Evolutionary conservation across 441 rosid genomes (phyloP).

Genomic region (Mallotus japonicus): DNA sequence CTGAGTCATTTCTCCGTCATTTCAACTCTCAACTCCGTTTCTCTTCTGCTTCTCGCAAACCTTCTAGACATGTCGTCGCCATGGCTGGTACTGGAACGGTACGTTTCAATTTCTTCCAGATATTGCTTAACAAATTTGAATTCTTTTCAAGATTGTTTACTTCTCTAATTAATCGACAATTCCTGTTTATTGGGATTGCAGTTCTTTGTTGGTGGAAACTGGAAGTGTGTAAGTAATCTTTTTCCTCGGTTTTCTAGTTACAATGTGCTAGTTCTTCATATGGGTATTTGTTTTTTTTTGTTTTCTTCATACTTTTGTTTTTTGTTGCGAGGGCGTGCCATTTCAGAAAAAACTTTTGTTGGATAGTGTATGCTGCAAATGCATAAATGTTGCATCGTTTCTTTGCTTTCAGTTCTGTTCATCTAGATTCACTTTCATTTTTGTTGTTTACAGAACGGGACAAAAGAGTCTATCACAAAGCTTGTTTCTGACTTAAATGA

Average conservation of each 20-base stretch:
- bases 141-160: too few species aligned
- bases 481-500: conserved; percentile 81
- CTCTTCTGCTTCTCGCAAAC: conserved; percentile 48
- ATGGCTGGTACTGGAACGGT: conserved; percentile 97
- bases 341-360: background rate
- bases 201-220: conserved; percentile 99
- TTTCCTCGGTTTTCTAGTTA: background rate
- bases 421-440: conserved; percentile 11
- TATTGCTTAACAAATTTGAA: background rate
- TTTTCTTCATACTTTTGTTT: background rate
- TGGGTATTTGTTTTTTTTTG: background rate
- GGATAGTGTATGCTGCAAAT: background rate
- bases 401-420: conserved; percentile 10
- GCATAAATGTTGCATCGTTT: conserved; percentile 1
- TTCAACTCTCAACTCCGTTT: conserved; percentile 45
- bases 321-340: too few species aligned
- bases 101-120: conserved; percentile 1
- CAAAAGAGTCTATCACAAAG: conserved; percentile 82
- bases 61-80: conserved; percentile 56
- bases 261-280: background rate
- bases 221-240: conserved; percentile 85
- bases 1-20: conserved; percentile 44
- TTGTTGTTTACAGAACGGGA: conserved; percentile 63
- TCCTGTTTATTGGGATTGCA: conserved; percentile 37
- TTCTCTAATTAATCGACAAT: background rate